Evolutionary conservation across 169 alveolate species (phyloP).

Genomic region (Plasmodium chabaudi): DNA sequence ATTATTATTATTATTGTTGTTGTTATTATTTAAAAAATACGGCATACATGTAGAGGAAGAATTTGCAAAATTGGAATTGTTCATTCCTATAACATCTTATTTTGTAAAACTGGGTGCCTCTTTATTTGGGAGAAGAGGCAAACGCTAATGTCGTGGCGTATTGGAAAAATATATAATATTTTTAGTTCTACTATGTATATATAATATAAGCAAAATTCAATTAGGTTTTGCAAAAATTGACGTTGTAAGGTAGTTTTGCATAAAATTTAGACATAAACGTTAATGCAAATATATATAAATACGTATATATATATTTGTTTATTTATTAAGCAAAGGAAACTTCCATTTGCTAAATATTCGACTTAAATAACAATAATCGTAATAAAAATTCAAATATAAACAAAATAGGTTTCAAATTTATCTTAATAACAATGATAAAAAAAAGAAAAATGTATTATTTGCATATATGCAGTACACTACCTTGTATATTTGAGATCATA

Average conservation of each 20-base stretch:
- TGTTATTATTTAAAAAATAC: conserved; percentile 55
- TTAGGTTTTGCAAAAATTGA: no score
- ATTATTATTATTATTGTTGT: conserved; percentile 6
- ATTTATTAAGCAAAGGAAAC: no score
- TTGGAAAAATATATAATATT: no score
- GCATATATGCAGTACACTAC: background rate
- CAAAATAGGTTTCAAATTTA: conserved; percentile 49
- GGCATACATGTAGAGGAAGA: conserved; percentile 67
- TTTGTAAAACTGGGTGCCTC: conserved; percentile 1
- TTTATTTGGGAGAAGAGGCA: background rate
- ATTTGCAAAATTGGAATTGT: conserved; percentile 61
- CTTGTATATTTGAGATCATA: conserved; percentile 1
- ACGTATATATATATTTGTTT: background rate
- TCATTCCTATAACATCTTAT: conserved; percentile 65
- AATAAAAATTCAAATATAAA: conserved; percentile 17
- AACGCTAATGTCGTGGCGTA: background rate
- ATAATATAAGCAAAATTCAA: no score
- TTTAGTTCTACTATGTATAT: no score
- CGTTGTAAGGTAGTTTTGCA: no score
- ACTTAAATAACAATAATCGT: background rate
- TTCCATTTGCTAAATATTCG: background rate
- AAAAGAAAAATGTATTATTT: background rate
- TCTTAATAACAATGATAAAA: conserved; percentile 17
- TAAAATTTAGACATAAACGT: background rate
- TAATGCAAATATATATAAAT: background rate